phyloP scores from a whole-genome alignment of 169 alveolate genomes.

The Perkinsus marinus region DNA sequence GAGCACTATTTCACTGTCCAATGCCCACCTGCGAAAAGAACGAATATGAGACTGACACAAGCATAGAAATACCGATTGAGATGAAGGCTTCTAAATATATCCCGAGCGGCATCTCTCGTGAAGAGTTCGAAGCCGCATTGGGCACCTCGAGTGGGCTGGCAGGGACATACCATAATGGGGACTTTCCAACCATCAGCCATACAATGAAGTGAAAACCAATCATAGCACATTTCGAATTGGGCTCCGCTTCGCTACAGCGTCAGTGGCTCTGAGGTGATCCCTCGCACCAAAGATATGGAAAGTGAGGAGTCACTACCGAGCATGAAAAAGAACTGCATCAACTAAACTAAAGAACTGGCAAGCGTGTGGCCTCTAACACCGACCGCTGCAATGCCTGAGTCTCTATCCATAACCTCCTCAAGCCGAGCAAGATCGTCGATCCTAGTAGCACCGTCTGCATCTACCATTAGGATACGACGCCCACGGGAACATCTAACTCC shows the following conservation, averaged over 20 bases:
- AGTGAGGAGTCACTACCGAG: no score
- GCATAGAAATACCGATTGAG: slow-evolving; percentile 32
- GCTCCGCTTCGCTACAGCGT: slow-evolving; percentile 31
- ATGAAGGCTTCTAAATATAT: slow-evolving; percentile 48
- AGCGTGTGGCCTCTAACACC: slow-evolving; percentile 4
- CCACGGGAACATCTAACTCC: slow-evolving; percentile 54
- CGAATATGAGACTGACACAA: no score
- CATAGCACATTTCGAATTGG: slow-evolving; percentile 21
- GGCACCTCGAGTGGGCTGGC: slow-evolving; percentile 41
- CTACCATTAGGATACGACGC: slow-evolving; percentile 50
- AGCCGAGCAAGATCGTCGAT: slow-evolving; percentile 37
- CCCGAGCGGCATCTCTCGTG: slow-evolving; percentile 52
- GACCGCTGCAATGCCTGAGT: slow-evolving; percentile 5
- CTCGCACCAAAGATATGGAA: neutral
- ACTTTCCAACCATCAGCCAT: slow-evolving; percentile 15
- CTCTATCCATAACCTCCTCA: slow-evolving; percentile 24
- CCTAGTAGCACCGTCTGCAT: slow-evolving; percentile 75
- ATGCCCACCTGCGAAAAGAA: slow-evolving; percentile 52
- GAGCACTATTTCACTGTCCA: slow-evolving; percentile 63
- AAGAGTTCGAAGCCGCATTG: slow-evolving; percentile 74
- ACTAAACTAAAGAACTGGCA: no score
- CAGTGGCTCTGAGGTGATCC: neutral
- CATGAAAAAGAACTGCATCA: no score
- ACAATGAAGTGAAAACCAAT: slow-evolving; percentile 5
- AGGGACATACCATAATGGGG: neutral